Conservation (phyloP, 805 yeast genomes). For the Jamesozyma rosinii region DNA sequence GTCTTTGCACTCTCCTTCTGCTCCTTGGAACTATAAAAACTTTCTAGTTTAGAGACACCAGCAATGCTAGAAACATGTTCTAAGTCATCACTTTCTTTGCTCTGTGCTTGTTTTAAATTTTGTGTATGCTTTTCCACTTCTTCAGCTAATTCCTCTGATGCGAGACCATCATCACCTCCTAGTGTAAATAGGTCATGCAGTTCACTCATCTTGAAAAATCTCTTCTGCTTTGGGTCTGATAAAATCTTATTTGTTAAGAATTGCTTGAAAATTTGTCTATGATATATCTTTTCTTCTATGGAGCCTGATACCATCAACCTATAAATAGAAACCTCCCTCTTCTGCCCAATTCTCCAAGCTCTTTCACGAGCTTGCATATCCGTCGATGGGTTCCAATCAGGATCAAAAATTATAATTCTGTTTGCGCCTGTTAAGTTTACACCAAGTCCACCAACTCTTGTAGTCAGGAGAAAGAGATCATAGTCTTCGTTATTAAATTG, state of each 20-base stretch:
- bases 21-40: slow-evolving; percentile 46
- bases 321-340: slow-evolving; percentile 81
- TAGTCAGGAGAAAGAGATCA: slow-evolving; percentile 73
- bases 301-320: slow-evolving; percentile 90
- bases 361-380: slow-evolving; percentile 94
- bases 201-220: slow-evolving; percentile 89
- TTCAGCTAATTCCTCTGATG: slow-evolving; percentile 33
- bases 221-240: slow-evolving; percentile 87
- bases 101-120: slow-evolving; percentile 23
- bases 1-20: slow-evolving; percentile 31
- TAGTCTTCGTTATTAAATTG: slow-evolving; percentile 54
- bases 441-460: slow-evolving; percentile 94
- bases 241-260: slow-evolving; percentile 85
- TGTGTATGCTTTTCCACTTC: slow-evolving; percentile 55
- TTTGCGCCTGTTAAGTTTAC: slow-evolving; percentile 92
- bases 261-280: slow-evolving; percentile 92
- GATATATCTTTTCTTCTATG: slow-evolving; percentile 93
- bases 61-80: slow-evolving; percentile 49
- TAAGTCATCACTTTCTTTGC: slow-evolving; percentile 54
- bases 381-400: slow-evolving; percentile 98
- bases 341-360: slow-evolving; percentile 96
- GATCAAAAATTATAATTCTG: slow-evolving; percentile 87
- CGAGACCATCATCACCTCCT: slow-evolving; percentile 52
- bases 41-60: slow-evolving; percentile 69
- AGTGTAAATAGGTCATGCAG: slow-evolving; percentile 80